phyloP scores from a whole-genome alignment of 2,329 filamentous ascomycete species.

The Calonectria hawksworthii region DNA sequence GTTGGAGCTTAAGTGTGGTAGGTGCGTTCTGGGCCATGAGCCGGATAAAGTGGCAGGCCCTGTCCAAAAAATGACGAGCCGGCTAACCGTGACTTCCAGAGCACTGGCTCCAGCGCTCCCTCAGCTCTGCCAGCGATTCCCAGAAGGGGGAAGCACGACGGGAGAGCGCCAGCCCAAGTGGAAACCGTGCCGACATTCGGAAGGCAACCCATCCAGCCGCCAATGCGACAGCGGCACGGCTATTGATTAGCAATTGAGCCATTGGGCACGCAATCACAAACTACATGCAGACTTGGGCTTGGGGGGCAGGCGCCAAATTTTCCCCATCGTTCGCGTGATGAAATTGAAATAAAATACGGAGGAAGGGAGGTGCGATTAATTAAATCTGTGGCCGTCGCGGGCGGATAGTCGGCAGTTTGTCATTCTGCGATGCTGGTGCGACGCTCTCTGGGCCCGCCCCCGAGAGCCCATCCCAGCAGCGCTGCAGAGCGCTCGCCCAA shows the following conservation, averaged over 20 bases:
- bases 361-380: background rate
- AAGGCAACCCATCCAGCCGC: background rate
- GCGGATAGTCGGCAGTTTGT: constrained; percentile 15
- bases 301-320: background rate
- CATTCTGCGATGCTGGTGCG: constrained; percentile 23
- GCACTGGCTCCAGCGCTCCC: background rate
- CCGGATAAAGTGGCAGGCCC: constrained; percentile 8
- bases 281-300: background rate
- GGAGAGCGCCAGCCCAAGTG: constrained; percentile 6
- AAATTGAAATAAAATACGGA: background rate
- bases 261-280: constrained; percentile 2
- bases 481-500: background rate
- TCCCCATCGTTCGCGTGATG: background rate
- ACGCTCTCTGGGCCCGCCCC: constrained; percentile 8
- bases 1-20: constrained; percentile 28
- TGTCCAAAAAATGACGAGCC: background rate
- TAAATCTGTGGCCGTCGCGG: background rate
- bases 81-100: background rate
- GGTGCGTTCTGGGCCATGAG: constrained; percentile 17
- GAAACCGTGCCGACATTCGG: background rate
- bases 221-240: constrained; percentile 9
- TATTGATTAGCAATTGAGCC: constrained; percentile 2
- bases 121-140: background rate
- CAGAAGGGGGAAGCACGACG: constrained; percentile 11
- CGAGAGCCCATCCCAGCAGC: constrained; percentile 15